Evolutionary conservation across 768 basidiomycete species (phyloP), one percentile per base, ranked within the genome.

Genomic region (Clitopilus hobsonii): DNA sequence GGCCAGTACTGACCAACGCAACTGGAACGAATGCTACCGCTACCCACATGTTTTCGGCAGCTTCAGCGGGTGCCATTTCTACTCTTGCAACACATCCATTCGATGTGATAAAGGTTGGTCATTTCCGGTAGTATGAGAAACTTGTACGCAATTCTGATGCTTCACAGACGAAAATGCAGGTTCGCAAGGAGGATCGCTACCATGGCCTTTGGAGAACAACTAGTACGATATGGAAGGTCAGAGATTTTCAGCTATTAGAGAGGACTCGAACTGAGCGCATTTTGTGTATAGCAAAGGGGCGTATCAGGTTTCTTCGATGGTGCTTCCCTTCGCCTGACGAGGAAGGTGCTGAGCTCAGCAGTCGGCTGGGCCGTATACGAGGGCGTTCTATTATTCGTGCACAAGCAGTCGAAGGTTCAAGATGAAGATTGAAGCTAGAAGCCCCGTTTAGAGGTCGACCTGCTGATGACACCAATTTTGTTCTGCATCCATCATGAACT

Each of bases 281-380:
- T 50, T 45, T 27, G 51, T 22, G 60, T 29, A 0, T 58, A 95
- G 91, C 87, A 91, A 79, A 86, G 92, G 14, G 93, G 94, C 0
- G 24, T 86, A 2, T 30, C 61, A 6, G 94, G 94, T 0, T 94
- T 93, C 69, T 91, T 96, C 62, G 93, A 94, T 55, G 94, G 94
- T 2, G 80, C 84, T 16, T 85, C 88, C 2, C 75, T 98, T 26
- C 83, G 94, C 10, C 78, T 95, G 63, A 86, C 86, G 3, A 81
- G 93, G 32, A 98, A 98, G 67, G 84, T 95, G 5, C 69, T 91
- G 13, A 91, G 90, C 61, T 92, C 91, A n/a, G 86, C 86, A 0
- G 90, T 97, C 56, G 92, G 86, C 2, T 97, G 94, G 94, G 89
- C 84, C 2, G 88, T 94, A 0, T 97, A 94, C 59, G 94, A 96